phyloP scores from a whole-genome alignment of 2,329 filamentous ascomycete species.

The Gaeumannomyces sp. region DNA sequence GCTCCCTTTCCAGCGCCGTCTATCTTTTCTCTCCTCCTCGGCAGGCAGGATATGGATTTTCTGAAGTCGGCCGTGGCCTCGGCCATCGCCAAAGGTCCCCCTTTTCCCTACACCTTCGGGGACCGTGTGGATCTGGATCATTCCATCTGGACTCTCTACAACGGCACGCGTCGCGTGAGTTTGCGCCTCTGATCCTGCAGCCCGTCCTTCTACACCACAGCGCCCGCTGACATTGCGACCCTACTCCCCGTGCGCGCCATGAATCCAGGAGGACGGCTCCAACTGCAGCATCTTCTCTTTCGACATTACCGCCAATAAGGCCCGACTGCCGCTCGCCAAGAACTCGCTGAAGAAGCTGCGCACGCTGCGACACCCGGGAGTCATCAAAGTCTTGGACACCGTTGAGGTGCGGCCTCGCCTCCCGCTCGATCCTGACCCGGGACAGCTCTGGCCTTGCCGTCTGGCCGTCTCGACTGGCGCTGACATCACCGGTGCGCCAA shows the following conservation, averaged over 20 bases:
- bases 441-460: background rate
- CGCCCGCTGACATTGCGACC: background rate
- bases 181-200: background rate
- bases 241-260: conserved; percentile 3
- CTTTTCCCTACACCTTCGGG: conserved; percentile 88
- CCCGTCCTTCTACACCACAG: background rate
- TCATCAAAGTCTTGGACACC: conserved; percentile 89
- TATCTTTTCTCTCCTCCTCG: background rate
- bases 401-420: conserved; percentile 61
- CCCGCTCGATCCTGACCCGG: background rate
- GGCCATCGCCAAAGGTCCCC: conserved; percentile 88
- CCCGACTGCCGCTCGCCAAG: conserved; percentile 76
- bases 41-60: conserved; percentile 71
- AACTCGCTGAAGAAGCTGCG: conserved; percentile 93
- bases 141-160: conserved; percentile 94
- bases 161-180: conserved; percentile 81
- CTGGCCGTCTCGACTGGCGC: background rate
- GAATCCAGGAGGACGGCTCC: conserved; percentile 75
- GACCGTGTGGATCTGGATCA: conserved; percentile 88
- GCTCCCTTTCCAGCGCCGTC: too few species aligned
- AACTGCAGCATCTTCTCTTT: conserved; percentile 97
- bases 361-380: conserved; percentile 87
- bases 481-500: conserved; percentile 10
- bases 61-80: conserved; percentile 96
- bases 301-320: conserved; percentile 75